These are phyloP conservation scores for Lachancea sp. DNA, from an alignment of 805 yeast genomes.

Conservation along the genomic window DNA sequence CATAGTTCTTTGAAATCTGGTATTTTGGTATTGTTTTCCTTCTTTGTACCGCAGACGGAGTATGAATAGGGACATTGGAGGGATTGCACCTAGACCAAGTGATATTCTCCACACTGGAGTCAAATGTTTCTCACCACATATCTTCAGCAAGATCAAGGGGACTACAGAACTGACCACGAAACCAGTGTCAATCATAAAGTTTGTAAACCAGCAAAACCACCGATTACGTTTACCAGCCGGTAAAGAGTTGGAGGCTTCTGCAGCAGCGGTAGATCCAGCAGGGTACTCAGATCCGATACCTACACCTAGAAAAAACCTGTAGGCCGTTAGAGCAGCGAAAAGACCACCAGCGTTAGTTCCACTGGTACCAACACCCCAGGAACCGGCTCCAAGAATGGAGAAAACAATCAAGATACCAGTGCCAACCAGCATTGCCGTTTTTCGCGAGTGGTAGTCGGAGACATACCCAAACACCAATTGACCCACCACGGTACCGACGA, in stretches of 20 bases:
- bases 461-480: constrained; percentile 74
- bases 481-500: constrained; percentile 88
- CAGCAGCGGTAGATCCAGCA: constrained; percentile 86
- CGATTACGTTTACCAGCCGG: constrained; percentile 84
- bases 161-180: constrained; percentile 80
- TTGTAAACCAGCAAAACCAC: constrained; percentile 84
- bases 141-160: constrained; percentile 81
- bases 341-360: constrained; percentile 62
- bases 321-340: constrained; percentile 75
- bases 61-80: constrained; percentile 72
- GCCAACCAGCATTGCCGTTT: constrained; percentile 74
- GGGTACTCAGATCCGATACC: constrained; percentile 96
- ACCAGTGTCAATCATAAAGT: constrained; percentile 80
- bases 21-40: constrained; percentile 62
- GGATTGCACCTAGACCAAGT: constrained; percentile 83
- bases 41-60: constrained; percentile 72
- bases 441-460: constrained; percentile 76
- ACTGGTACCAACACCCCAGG: constrained; percentile 66
- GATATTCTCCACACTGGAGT: constrained; percentile 89
- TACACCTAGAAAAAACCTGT: constrained; percentile 81
- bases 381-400: constrained; percentile 72
- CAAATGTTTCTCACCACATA: constrained; percentile 63
- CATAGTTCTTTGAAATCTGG: constrained; percentile 55
- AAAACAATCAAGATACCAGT: constrained; percentile 69
- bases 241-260: constrained; percentile 77